Evolutionary conservation across 2,329 filamentous ascomycete species (phyloP), one percentile per base, ranked within the genome.

Genomic region (Venturiaceae sp.): DNA sequence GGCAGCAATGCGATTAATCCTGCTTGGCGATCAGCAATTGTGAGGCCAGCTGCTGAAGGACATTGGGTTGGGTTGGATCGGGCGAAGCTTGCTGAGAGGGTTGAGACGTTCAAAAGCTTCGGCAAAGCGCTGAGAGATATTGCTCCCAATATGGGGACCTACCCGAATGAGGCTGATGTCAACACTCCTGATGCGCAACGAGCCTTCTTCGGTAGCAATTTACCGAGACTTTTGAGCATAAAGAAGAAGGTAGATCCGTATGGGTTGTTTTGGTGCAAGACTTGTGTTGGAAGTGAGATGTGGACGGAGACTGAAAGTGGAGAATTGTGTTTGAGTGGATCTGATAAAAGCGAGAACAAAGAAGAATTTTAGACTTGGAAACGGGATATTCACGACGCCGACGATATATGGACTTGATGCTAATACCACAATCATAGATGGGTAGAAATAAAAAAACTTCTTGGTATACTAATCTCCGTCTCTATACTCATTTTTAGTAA

Each of bases 1-100:
- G 57, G 57, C 8, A 53, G 58, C 16, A 62, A 58, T 47, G 60
- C 63, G 28, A 62, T 64, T 41, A 63, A 62, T 39, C 61, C 63
- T n/a, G 63, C 63, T 26, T 64, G 59, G 59, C 59, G 63, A 28
- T 41, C 54, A 5, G 59, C 58, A 44, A 19, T 62, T 14, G 57
- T 65, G 55, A 53, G 57, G 19, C 61, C 61, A 26, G 53, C 64
- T 0, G 56, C 63, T 7, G 58, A 58, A 16, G 57, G 64, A 19
- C 67, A 66, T 44, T 68, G 67, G 57, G 8, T 5, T 3, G 47
- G 34, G 5, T 8, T 23, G 16, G 32, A 55, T 57, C 19, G 26
- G 19, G 30, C 23, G 19, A 21, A 36, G 23, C 23, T 41, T 19
- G 57, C 26, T 9, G n/a, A 58, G 32, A 34, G 21, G 13, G 26